These are phyloP conservation scores for Flaveria sonorensis DNA, from an alignment of 129 eudicot genomes.

Conservation along the genomic window DNA sequence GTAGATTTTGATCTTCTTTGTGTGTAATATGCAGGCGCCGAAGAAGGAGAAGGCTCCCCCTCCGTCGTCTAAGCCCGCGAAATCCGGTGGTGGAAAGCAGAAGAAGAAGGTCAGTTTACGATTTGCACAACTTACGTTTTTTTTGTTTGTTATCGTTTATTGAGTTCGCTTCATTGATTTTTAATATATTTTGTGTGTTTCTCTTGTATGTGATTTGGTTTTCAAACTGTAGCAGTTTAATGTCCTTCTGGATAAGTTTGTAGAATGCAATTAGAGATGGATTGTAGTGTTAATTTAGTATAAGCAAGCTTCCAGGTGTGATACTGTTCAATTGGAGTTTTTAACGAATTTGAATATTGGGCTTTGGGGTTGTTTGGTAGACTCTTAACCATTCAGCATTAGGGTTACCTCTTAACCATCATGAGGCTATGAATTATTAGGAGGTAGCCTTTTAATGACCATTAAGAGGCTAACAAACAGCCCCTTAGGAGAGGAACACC, in stretches of 20 bases:
- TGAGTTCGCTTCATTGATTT: neutral
- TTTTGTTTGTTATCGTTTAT: neutral
- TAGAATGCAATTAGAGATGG: neutral
- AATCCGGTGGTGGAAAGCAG: slow-evolving; percentile 10
- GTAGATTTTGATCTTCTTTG: neutral
- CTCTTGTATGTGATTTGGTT: neutral
- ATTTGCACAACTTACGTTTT: neutral
- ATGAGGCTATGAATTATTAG: no score
- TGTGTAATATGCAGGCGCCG: slow-evolving; percentile 14
- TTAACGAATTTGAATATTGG: no score
- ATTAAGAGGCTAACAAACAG: no score
- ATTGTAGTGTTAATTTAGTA: neutral
- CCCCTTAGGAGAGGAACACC: no score
- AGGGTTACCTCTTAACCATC: no score
- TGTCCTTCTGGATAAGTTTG: no score
- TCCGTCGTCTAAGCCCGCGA: slow-evolving; percentile 15
- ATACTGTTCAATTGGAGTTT: no score
- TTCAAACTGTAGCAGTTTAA: neutral
- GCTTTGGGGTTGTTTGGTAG: no score
- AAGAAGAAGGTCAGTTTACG: slow-evolving; percentile 9
- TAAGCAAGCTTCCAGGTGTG: neutral
- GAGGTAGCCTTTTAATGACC: no score
- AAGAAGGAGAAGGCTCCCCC: slow-evolving; percentile 26
- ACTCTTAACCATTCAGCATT: no score
- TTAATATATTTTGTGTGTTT: neutral